Evolutionary conservation across 768 basidiomycete species (phyloP).

Genomic region (Myochromella boudieri): DNA sequence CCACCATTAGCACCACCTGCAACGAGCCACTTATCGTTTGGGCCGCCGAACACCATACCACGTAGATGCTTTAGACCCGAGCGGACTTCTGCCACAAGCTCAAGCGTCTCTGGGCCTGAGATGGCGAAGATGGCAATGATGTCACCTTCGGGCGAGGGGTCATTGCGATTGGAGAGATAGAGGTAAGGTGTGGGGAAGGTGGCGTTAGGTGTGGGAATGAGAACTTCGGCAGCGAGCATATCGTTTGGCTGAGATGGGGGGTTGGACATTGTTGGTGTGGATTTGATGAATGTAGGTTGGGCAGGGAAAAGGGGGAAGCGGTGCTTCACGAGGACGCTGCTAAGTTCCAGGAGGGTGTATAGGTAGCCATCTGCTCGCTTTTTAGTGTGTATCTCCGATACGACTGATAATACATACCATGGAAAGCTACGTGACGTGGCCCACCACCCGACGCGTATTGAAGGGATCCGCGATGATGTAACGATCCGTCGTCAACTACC

Average conservation of each 20-base stretch:
- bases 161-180: slow-evolving; percentile 76
- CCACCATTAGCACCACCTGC: slow-evolving; percentile 64
- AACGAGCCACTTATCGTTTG: slow-evolving; percentile 58
- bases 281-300: slow-evolving; percentile 40
- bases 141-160: slow-evolving; percentile 69
- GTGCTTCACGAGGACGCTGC: slow-evolving; percentile 57
- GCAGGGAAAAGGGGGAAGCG: slow-evolving; percentile 42
- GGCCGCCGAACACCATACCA: slow-evolving; percentile 67
- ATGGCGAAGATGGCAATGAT: slow-evolving; percentile 69
- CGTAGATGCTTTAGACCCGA: slow-evolving; percentile 72
- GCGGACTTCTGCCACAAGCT: slow-evolving; percentile 60
- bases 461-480: slow-evolving; percentile 51
- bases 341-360: slow-evolving; percentile 70
- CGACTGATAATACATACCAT: slow-evolving; percentile 42
- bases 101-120: slow-evolving; percentile 40
- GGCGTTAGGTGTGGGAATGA: slow-evolving; percentile 53
- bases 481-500: slow-evolving; percentile 40
- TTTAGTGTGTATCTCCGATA: neutral
- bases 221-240: slow-evolving; percentile 71
- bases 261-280: slow-evolving; percentile 48
- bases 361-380: slow-evolving; percentile 51
- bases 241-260: slow-evolving; percentile 41
- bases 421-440: slow-evolving; percentile 65
- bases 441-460: slow-evolving; percentile 57
- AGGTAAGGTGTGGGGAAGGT: slow-evolving; percentile 58